Conservation (phyloP, 768 basidiomycete species). For the Amanita rubescens region DNA sequence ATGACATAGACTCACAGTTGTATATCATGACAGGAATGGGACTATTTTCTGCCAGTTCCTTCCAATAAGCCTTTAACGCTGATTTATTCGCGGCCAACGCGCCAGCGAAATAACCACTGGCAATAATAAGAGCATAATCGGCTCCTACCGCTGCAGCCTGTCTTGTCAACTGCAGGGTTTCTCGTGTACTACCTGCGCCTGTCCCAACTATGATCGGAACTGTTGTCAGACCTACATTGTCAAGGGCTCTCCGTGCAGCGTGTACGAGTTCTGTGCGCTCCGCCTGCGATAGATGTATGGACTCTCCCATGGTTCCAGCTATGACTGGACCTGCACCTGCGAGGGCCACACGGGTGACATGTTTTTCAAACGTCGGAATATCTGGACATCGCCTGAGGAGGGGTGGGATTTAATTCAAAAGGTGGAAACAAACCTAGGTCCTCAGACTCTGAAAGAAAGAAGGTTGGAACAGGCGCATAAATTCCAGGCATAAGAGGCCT, state of each 20-base stretch:
- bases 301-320: constrained; percentile 83
- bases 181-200: constrained; percentile 76
- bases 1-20: constrained; percentile 52
- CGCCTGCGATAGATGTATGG: constrained; percentile 58
- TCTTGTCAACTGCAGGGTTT: constrained; percentile 65
- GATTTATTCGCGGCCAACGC: constrained; percentile 50
- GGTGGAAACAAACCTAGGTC: constrained; percentile 61
- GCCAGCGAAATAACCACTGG: constrained; percentile 83
- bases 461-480: constrained; percentile 81
- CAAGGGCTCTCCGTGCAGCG: constrained; percentile 63
- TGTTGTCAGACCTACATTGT: constrained; percentile 47
- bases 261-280: constrained; percentile 64
- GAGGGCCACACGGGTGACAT: constrained; percentile 55
- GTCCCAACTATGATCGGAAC: constrained; percentile 78
- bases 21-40: constrained; percentile 86
- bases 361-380: constrained; percentile 57
- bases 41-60: constrained; percentile 69
- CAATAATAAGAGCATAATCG: constrained; percentile 80
- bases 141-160: constrained; percentile 83
- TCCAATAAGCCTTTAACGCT: constrained; percentile 75
- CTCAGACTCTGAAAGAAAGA: constrained; percentile 69
- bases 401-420: background rate
- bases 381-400: constrained; percentile 29
- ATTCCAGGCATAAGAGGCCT: constrained; percentile 70
- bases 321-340: constrained; percentile 69